These are phyloP conservation scores for Argentina anserina DNA, from an alignment of 306 rosid genomes.

Conservation along the genomic window DNA sequence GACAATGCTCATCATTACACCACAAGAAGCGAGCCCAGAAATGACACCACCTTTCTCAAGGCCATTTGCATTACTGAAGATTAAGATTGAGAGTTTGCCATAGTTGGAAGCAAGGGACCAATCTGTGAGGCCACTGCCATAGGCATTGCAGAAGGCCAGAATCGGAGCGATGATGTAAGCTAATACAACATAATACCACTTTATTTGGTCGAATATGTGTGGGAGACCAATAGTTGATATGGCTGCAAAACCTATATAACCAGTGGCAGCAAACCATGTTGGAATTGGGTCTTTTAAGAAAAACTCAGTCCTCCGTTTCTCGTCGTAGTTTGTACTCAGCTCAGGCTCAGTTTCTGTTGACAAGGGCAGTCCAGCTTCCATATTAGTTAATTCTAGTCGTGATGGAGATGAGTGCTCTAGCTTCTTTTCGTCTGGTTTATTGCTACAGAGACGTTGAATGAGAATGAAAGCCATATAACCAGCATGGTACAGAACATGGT, in stretches of 20 bases:
- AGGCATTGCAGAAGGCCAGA: neutral
- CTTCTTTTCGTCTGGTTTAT: neutral
- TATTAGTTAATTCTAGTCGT: neutral
- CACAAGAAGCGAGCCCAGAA: neutral
- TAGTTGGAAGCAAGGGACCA: neutral
- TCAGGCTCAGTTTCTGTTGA: neutral
- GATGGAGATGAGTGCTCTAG: too few species aligned
- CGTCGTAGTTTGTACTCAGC: neutral
- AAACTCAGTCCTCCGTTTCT: neutral
- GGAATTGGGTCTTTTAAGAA: neutral
- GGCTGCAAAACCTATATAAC: neutral
- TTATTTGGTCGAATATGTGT: neutral
- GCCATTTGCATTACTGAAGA: neutral
- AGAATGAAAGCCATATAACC: neutral
- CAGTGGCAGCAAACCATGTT: neutral
- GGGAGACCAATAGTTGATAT: neutral
- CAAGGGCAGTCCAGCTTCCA: neutral
- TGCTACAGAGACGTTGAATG: neutral
- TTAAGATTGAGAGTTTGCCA: neutral
- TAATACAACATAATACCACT: neutral
- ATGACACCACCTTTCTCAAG: neutral
- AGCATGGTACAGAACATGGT: neutral
- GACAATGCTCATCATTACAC: neutral
- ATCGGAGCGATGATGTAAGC: neutral
- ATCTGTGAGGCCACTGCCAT: neutral